Conservation (phyloP, 78 protist genomes). For the Cavenderia fasciculata region DNA sequence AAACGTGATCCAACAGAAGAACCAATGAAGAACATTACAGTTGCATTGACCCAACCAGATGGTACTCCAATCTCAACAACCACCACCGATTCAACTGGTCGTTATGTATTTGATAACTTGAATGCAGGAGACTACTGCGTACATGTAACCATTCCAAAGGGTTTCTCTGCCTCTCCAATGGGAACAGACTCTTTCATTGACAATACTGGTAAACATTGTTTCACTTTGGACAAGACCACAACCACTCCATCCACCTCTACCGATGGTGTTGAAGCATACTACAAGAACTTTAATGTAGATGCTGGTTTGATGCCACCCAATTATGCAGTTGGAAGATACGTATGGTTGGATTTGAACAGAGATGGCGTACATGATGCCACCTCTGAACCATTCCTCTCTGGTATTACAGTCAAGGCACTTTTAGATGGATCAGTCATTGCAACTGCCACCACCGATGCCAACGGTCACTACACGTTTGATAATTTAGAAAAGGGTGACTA, state of each 20-base stretch:
- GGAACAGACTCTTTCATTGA: not conserved
- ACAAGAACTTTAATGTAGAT: too few species aligned
- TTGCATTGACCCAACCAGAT: not conserved
- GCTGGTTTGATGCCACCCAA: slow-evolving; percentile 13
- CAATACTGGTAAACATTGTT: slow-evolving; percentile 14
- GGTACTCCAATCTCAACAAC: not conserved
- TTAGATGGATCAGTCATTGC: not conserved
- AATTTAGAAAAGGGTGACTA: not conserved
- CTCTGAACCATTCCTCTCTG: not conserved
- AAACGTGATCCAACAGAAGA: not conserved
- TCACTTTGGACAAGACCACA: not conserved
- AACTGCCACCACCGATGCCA: not conserved
- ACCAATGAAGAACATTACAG: not conserved
- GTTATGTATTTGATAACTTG: not conserved
- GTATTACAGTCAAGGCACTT: slow-evolving; percentile 8
- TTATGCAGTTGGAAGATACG: slow-evolving; percentile 19
- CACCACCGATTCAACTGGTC: slow-evolving; percentile 13
- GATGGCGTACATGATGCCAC: slow-evolving; percentile 14
- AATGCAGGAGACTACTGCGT: slow-evolving; percentile 39
- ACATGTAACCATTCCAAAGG: not conserved
- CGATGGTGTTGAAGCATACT: too few species aligned
- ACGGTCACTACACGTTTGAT: slow-evolving; percentile 21
- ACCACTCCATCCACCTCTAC: not conserved
- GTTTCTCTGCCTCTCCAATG: not conserved
- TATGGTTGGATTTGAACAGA: slow-evolving; percentile 37